A percentile compares a stretch with the other conserved stretches of the same genome.
Conservation (phyloP, 495 filamentous ascomycete species). For the Aspergillus wentii region DNA sequence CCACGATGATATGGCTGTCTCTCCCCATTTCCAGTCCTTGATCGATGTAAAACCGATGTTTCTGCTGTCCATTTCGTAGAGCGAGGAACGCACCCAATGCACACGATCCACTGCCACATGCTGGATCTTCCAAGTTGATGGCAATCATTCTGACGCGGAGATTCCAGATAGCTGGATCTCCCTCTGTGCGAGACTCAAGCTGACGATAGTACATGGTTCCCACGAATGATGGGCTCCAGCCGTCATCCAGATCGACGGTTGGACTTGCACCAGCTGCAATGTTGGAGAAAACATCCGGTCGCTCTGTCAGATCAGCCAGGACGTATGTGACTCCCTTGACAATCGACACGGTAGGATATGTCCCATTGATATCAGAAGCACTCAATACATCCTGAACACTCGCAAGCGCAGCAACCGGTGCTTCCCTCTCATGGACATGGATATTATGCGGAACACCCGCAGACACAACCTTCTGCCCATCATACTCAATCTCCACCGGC, state of each 20-base stretch:
- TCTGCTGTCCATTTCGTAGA: slow-evolving; percentile 24
- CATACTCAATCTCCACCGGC: slow-evolving; percentile 34
- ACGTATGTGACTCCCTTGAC: slow-evolving; percentile 68
- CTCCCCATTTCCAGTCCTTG: slow-evolving; percentile 74
- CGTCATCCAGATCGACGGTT: slow-evolving; percentile 44
- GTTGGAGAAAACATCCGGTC: slow-evolving; percentile 20
- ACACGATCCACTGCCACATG: slow-evolving; percentile 60
- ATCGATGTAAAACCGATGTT: slow-evolving; percentile 43
- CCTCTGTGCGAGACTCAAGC: slow-evolving; percentile 17
- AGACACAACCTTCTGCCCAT: slow-evolving; percentile 30
- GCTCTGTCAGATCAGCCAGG: slow-evolving; percentile 43
- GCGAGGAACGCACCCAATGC: slow-evolving; percentile 53
- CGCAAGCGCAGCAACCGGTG: slow-evolving; percentile 14
- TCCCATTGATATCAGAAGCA: slow-evolving; percentile 3
- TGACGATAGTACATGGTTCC: slow-evolving; percentile 53
- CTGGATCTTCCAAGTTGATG: slow-evolving; percentile 58
- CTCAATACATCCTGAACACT: slow-evolving; percentile 22
- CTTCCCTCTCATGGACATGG: slow-evolving; percentile 46
- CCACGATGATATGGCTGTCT: slow-evolving; percentile 47
- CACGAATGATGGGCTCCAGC: slow-evolving; percentile 49
- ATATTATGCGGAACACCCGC: slow-evolving; percentile 58
- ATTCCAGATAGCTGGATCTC: slow-evolving; percentile 13
- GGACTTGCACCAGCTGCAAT: slow-evolving; percentile 11
- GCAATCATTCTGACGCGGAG: slow-evolving; percentile 52
- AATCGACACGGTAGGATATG: slow-evolving; percentile 52